Evolutionary conservation across 176 grass and related monocot species (phyloP).

Genomic region (Lolium multiflorum): DNA sequence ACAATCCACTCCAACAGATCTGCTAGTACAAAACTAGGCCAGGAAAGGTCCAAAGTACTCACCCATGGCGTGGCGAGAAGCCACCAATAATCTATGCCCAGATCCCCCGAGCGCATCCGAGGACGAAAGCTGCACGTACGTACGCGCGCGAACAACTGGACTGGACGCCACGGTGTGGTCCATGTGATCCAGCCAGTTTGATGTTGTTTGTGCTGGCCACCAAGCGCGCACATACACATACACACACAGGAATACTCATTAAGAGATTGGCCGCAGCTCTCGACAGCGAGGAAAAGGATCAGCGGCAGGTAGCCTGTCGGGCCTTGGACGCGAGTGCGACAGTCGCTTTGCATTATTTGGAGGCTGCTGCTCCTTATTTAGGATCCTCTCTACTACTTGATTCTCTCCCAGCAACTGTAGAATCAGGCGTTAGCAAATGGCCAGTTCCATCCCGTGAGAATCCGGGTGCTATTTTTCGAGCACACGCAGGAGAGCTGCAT

Average conservation of each 20-base stretch:
- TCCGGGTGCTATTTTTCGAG: not conserved
- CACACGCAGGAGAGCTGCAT: not conserved
- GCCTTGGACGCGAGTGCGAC: conserved; percentile 34
- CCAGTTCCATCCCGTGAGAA: not conserved
- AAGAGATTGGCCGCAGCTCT: conserved; percentile 13
- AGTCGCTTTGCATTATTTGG: conserved; percentile 49
- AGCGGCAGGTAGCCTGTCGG: conserved; percentile 58
- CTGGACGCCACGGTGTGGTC: conserved; percentile 34
- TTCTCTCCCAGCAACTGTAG: not conserved
- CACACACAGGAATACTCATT: not conserved
- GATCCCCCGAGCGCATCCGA: conserved; percentile 21
- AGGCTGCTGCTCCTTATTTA: conserved; percentile 36
- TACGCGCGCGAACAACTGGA: not conserved
- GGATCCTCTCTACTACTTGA: conserved; percentile 23
- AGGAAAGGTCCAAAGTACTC: conserved; percentile 5
- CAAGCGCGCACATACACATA: not conserved
- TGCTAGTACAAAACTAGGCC: not conserved
- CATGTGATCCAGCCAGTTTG: conserved; percentile 57
- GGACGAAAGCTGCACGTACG: not conserved
- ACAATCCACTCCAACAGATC: not conserved
- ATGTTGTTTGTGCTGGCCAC: conserved; percentile 48
- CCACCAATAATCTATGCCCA: not conserved
- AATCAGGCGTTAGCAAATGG: not conserved
- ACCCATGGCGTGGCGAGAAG: not conserved
- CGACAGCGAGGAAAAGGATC: conserved; percentile 50